Percentiles rank a stretch among this genome's conserved stretches.
Evolutionary conservation across 768 basidiomycete genomes (phyloP).

Genomic region (Collybiopsis confluens): DNA sequence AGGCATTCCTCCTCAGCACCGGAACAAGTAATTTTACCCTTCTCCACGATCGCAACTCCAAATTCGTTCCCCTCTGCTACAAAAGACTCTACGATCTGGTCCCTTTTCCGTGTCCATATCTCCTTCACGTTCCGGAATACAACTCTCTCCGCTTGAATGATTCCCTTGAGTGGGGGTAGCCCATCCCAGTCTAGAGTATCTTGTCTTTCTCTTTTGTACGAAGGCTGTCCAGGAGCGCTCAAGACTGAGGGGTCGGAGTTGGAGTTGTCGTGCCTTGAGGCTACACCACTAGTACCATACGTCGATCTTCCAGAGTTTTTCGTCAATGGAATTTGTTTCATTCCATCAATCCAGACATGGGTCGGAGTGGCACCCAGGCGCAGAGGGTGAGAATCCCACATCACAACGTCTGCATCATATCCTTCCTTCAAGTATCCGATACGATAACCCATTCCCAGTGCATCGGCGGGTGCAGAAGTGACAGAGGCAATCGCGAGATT

Average conservation of each 20-base stretch:
- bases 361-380: constrained; percentile 68
- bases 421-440: constrained; percentile 60
- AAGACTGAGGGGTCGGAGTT: constrained; percentile 32
- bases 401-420: constrained; percentile 65
- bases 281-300: constrained; percentile 40
- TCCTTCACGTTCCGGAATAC: constrained; percentile 67
- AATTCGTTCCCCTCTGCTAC: constrained; percentile 18
- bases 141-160: constrained; percentile 28
- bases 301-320: constrained; percentile 29
- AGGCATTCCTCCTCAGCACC: constrained; percentile 29
- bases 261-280: constrained; percentile 19
- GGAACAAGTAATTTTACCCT: constrained; percentile 52
- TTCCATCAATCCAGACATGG: constrained; percentile 83
- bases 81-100: constrained; percentile 31
- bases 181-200: constrained; percentile 63
- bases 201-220: constrained; percentile 61
- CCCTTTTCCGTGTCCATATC: constrained; percentile 33
- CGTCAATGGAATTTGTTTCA: constrained; percentile 59
- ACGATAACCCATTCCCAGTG: constrained; percentile 71
- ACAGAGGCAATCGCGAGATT: constrained; percentile 60
- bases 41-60: constrained; percentile 37
- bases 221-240: constrained; percentile 48
- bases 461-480: constrained; percentile 61
- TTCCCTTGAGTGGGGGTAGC: constrained; percentile 56
- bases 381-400: constrained; percentile 77